Evolutionary conservation across 2,329 filamentous ascomycete genomes (phyloP), one percentile per base, ranked within the genome.

Genomic region (Exophiala mesophila): DNA sequence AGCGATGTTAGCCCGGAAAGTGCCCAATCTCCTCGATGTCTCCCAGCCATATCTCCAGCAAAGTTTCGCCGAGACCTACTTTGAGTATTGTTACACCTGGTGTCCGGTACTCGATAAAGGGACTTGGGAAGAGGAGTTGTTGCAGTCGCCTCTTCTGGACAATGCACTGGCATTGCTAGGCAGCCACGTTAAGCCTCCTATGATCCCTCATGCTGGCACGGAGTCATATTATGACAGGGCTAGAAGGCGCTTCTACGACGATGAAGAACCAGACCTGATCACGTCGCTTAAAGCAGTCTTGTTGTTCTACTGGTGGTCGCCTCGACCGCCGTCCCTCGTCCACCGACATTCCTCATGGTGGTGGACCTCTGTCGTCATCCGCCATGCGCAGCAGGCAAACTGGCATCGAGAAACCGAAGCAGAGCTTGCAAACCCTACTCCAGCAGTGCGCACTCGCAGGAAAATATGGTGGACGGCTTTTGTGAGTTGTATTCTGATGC

Each of bases 241-340:
- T 5, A 54, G 59, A 4, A 55, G 47, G 8, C 56, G 66, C 3
- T 69, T 70, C 39, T 68, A 70, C 41, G 55, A 62, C 12, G 65
- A 68, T 28, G 59, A 64, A 21, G 68, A 70, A 32, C 47, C 60
- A 0, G 63, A 70, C 36, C 57, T 60, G 0, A 48, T 70, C 15
- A 61, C 56, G 0, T 60, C 57, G 0, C 39, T 70, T 0, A 64
- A 63, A 39, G 61, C 66, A 0, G 51, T 70, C 0, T 54, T 61
- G 0, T 41, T 70, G 2, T 67, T 69, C 23, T 70, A 70, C n/a
- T 70, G 68, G 68, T 70, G 67, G 67, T 62, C 64, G 3, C 65
- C 67, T 6, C 55, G 61, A 0, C 23, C 42, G 5, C 67, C 67
- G 0, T 59, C 61, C 1, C 59, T 60, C 1, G 63, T 66, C 3